phyloP scores from a whole-genome alignment of 179 eudicot genomes.

The Spergularia azorica region DNA sequence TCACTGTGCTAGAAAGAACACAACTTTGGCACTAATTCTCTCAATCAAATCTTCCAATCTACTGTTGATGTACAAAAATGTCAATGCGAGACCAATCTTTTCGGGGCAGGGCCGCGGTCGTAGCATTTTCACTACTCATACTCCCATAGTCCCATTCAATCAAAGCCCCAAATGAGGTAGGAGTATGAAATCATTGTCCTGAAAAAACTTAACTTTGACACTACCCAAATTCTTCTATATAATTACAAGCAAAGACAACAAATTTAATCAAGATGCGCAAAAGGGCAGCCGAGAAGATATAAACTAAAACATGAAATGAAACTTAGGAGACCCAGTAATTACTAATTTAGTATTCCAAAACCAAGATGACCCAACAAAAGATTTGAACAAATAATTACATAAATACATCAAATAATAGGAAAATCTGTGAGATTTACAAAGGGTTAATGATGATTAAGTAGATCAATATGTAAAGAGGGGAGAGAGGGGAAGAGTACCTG shows the following conservation, averaged over 20 bases:
- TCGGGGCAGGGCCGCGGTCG: neutral
- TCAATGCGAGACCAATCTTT: neutral
- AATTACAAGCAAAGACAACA: neutral
- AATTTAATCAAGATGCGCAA: neutral
- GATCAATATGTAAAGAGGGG: neutral
- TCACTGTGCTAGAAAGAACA: no score
- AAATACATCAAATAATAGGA: neutral
- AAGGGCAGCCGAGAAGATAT: neutral
- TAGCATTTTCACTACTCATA: neutral
- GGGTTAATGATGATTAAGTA: neutral
- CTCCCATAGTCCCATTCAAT: neutral
- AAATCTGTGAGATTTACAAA: neutral
- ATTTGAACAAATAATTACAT: neutral
- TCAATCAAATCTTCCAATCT: neutral
- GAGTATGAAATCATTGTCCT: neutral
- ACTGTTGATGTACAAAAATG: no score
- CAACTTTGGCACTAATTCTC: neutral
- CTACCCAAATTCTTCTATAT: neutral
- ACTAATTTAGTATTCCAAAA: neutral
- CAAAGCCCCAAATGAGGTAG: neutral
- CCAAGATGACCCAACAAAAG: neutral
- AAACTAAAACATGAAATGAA: neutral
- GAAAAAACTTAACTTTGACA: constrained; percentile 6
- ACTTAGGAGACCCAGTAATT: neutral
- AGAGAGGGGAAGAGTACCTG: constrained; percentile 8